Conservation (phyloP, 1,139 yeast genomes). For the Saccharomyces hybrid region DNA sequence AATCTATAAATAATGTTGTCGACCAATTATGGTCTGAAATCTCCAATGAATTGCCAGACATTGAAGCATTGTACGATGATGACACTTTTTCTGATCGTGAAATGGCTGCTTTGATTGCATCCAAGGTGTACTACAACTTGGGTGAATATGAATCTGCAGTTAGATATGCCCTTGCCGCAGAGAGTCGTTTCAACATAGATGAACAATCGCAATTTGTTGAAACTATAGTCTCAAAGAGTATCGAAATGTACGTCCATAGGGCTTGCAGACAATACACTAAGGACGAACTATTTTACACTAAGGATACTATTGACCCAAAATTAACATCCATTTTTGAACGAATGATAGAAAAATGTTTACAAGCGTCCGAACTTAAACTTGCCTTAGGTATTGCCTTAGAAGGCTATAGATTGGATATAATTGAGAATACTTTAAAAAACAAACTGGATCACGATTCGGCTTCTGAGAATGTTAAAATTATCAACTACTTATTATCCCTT, state of each 20-base stretch:
- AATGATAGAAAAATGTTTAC: slow-evolving; percentile 77
- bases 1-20: slow-evolving; percentile 71
- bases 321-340: slow-evolving; percentile 67
- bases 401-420: slow-evolving; percentile 76
- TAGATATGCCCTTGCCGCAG: slow-evolving; percentile 80
- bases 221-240: slow-evolving; percentile 88
- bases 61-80: slow-evolving; percentile 89
- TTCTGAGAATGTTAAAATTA: slow-evolving; percentile 47
- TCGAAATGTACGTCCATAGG: slow-evolving; percentile 66
- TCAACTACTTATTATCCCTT: slow-evolving; percentile 72
- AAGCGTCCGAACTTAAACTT: slow-evolving; percentile 61
- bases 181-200: slow-evolving; percentile 57
- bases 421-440: slow-evolving; percentile 50
- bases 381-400: slow-evolving; percentile 91
- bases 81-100: slow-evolving; percentile 63
- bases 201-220: slow-evolving; percentile 82
- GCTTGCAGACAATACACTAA: slow-evolving; percentile 51
- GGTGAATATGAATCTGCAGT: slow-evolving; percentile 93
- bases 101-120: slow-evolving; percentile 85
- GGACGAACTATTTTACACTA: slow-evolving; percentile 17
- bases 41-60: slow-evolving; percentile 76
- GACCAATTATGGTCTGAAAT: slow-evolving; percentile 97
- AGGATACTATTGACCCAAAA: slow-evolving; percentile 46
- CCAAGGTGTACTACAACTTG: slow-evolving; percentile 89
- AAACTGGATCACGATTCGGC: slow-evolving; percentile 39